These are phyloP conservation scores for Zizania palustris DNA, from an alignment of 202 grass and related monocot species.

Conservation along the genomic window DNA sequence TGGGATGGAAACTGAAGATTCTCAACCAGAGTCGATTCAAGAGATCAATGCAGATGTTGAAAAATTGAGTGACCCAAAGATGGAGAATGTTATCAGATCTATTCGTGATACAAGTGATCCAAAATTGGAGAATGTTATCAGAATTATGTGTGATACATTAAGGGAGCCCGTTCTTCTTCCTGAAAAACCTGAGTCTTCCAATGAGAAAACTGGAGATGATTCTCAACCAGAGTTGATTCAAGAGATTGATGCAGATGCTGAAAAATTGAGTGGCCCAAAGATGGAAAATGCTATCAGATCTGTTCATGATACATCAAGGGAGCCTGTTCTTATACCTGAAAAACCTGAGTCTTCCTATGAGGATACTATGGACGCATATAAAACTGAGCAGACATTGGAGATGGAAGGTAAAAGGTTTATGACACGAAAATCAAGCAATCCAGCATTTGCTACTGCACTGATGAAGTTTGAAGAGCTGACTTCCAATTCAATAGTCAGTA, in stretches of 20 bases:
- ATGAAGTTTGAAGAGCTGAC: constrained; percentile 88
- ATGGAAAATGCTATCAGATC: constrained; percentile 41
- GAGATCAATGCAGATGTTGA: constrained; percentile 45
- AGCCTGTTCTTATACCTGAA: constrained; percentile 44
- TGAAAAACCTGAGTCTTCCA: too few species aligned
- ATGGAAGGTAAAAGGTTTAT: constrained; percentile 60
- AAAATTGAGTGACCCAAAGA: constrained; percentile 38
- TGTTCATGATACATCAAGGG: constrained; percentile 41
- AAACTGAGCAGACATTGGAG: constrained; percentile 53
- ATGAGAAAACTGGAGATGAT: constrained; percentile 42
- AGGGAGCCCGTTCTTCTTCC: too few species aligned
- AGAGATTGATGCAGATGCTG: constrained; percentile 43
- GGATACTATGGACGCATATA: constrained; percentile 30
- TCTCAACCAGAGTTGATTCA: constrained; percentile 52
- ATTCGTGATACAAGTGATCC: too few species aligned
- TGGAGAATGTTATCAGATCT: too few species aligned
- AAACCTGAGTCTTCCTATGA: constrained; percentile 46
- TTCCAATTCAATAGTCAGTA: constrained; percentile 53
- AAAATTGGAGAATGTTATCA: too few species aligned
- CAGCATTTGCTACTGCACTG: constrained; percentile 87
- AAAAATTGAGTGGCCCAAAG: constrained; percentile 42
- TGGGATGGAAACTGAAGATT: constrained; percentile 31
- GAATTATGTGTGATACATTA: too few species aligned
- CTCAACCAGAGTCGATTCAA: constrained; percentile 54
- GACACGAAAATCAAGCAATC: constrained; percentile 65